phyloP scores from a whole-genome alignment of 2,329 filamentous ascomycete species.

The Ascochyta lentis region DNA sequence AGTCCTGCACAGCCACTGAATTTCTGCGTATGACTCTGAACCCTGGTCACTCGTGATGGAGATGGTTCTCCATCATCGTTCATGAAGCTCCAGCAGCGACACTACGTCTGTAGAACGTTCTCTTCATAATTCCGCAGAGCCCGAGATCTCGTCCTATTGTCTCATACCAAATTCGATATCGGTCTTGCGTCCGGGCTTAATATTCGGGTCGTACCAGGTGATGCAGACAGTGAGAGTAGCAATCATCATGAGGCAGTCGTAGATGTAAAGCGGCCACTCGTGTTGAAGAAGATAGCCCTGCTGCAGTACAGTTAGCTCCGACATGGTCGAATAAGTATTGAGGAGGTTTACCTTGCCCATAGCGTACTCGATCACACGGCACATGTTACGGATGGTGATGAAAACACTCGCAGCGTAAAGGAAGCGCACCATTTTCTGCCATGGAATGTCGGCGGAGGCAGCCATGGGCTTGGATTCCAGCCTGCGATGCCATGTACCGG shows the following conservation, averaged over 20 bases:
- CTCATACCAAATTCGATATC: conserved; percentile 30
- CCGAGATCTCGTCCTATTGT: conserved; percentile 14
- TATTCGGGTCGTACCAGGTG: conserved; percentile 38
- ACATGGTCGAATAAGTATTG: too few species aligned
- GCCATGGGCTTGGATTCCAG: conserved; percentile 46
- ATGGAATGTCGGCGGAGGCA: conserved; percentile 32
- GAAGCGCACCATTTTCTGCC: conserved; percentile 45
- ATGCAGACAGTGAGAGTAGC: conserved; percentile 32
- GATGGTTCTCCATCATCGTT: not conserved
- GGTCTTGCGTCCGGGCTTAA: conserved; percentile 25
- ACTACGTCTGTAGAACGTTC: conserved; percentile 5
- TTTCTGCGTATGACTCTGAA: too few species aligned
- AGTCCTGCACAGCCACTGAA: too few species aligned
- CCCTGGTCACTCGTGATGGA: not conserved
- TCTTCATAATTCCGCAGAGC: not conserved
- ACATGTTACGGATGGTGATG: conserved; percentile 56
- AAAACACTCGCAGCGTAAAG: conserved; percentile 50
- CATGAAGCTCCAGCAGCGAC: conserved; percentile 18
- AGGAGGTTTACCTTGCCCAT: conserved; percentile 32
- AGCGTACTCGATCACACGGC: conserved; percentile 57
- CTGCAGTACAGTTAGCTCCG: conserved; percentile 20
- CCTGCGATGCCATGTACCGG: conserved; percentile 58
- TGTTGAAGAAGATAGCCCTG: conserved; percentile 33
- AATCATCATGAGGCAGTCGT: conserved; percentile 38
- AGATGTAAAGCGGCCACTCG: conserved; percentile 38